A percentile compares a stretch with the other conserved stretches of the same genome.
Conservation (phyloP, 2,329 filamentous ascomycete genomes). For the Pseudogymnoascus sp. region DNA sequence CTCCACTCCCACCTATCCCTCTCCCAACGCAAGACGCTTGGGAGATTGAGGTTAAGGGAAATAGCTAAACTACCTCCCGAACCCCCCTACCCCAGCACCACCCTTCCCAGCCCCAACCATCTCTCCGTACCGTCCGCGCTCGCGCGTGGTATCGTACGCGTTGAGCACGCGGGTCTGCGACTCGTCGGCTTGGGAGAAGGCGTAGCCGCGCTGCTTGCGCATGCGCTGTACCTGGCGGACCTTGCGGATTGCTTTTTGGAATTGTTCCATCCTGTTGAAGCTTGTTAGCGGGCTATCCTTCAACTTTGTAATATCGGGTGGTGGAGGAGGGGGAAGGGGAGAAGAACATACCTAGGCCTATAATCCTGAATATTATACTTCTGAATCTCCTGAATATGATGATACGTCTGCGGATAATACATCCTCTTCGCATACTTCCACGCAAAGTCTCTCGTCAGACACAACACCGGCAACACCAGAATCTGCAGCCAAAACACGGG, state of each 20-base stretch:
- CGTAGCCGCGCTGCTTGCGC: conserved; percentile 97
- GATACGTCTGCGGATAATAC: conserved; percentile 92
- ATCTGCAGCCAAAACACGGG: conserved; percentile 89
- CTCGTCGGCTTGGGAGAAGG: conserved; percentile 96
- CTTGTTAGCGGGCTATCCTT: too few species aligned
- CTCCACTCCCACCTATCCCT: not conserved
- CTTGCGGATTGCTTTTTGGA: conserved; percentile 98
- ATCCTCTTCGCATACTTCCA: conserved; percentile 98
- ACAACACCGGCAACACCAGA: conserved; percentile 70
- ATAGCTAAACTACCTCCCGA: not conserved
- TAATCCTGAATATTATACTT: conserved; percentile 99
- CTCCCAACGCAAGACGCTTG: too few species aligned
- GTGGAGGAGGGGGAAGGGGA: conserved; percentile 20
- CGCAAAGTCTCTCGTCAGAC: conserved; percentile 77
- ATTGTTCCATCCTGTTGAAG: conserved; percentile 84
- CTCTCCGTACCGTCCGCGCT: conserved; percentile 88
- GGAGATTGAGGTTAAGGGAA: not conserved
- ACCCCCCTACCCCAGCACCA: not conserved
- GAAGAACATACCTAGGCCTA: conserved; percentile 69
- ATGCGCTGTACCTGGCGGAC: conserved; percentile 97
- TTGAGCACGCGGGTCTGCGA: conserved; percentile 90
- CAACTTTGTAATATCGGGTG: too few species aligned
- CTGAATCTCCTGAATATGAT: conserved; percentile 98
- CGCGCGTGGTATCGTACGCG: conserved; percentile 93
- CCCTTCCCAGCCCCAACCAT: conserved; percentile 44